These are phyloP conservation scores for Candida saitoana DNA, from an alignment of 805 yeast species.

Conservation along the genomic window DNA sequence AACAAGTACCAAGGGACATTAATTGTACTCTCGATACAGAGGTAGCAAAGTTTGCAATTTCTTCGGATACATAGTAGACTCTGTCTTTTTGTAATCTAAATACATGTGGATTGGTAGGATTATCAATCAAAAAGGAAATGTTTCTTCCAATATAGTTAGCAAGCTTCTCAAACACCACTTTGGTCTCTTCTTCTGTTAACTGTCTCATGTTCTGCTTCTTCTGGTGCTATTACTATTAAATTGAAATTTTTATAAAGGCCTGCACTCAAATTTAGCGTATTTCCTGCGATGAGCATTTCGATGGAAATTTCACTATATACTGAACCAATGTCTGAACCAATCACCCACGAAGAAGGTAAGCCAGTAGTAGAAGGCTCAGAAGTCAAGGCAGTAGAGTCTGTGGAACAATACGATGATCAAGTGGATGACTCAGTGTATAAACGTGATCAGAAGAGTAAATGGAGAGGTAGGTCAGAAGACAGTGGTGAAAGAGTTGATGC, in stretches of 20 bases:
- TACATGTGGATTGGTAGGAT: constrained; percentile 84
- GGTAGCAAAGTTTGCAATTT: constrained; percentile 81
- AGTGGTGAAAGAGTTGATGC: constrained; percentile 11
- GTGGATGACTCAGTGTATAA: constrained; percentile 37
- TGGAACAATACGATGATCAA: constrained; percentile 22
- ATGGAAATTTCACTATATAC: constrained; percentile 2
- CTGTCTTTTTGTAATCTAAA: constrained; percentile 94
- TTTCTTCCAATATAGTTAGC: constrained; percentile 97
- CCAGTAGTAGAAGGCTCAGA: not conserved
- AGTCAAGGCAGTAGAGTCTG: not conserved
- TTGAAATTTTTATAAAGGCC: not conserved
- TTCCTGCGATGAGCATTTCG: not conserved
- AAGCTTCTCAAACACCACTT: constrained; percentile 89
- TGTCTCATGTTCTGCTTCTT: constrained; percentile 63
- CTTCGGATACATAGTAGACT: constrained; percentile 87
- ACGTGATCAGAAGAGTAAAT: constrained; percentile 38
- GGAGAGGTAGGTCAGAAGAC: constrained; percentile 20
- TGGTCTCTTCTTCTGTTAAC: constrained; percentile 94
- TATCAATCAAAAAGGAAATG: constrained; percentile 81
- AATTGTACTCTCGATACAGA: constrained; percentile 83
- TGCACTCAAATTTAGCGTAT: constrained; percentile 1
- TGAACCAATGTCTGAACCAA: constrained; percentile 5
- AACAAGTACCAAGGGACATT: constrained; percentile 89
- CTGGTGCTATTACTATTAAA: not conserved
- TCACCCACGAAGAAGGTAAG: not conserved